Conservation (phyloP, 441 rosid species). For the Erysimum cheiri region DNA sequence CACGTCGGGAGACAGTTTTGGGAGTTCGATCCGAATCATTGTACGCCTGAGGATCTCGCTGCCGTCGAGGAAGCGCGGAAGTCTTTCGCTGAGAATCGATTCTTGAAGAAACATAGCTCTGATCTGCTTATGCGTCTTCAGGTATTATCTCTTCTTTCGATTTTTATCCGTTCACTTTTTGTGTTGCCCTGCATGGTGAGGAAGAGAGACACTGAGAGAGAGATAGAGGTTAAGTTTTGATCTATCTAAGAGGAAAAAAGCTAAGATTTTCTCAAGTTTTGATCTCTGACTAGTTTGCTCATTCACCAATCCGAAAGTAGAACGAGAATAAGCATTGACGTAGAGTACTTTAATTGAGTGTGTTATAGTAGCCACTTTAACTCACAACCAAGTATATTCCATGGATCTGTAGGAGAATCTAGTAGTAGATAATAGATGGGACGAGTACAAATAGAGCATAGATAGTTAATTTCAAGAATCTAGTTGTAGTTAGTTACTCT, state of each 20-base stretch:
- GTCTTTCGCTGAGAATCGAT: conserved; percentile 54
- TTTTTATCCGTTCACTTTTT: conserved; percentile 11
- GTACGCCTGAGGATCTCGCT: conserved; percentile 67
- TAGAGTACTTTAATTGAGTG: background rate
- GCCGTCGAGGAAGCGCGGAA: conserved; percentile 62
- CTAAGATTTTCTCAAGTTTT: background rate
- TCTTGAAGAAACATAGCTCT: conserved; percentile 66
- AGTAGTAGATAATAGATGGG: background rate
- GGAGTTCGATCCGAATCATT: conserved; percentile 77
- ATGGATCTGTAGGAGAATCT: conserved; percentile 20
- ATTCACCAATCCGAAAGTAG: background rate
- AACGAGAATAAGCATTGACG: background rate
- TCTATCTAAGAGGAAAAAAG: too few species aligned
- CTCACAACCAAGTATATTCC: background rate
- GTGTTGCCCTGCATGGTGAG: background rate
- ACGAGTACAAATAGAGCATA: background rate
- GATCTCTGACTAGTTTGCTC: conserved; percentile 1
- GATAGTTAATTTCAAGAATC: background rate
- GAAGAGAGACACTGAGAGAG: background rate
- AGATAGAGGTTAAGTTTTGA: background rate
- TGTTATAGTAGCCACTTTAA: background rate
- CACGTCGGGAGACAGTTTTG: conserved; percentile 77
- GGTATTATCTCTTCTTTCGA: conserved; percentile 41
- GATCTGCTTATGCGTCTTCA: conserved; percentile 84
- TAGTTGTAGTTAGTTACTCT: background rate